Base-by-base conservation (phyloP, 225 moss, liverwort and hornwort genomes). In the Climacium dendroides region DNA sequence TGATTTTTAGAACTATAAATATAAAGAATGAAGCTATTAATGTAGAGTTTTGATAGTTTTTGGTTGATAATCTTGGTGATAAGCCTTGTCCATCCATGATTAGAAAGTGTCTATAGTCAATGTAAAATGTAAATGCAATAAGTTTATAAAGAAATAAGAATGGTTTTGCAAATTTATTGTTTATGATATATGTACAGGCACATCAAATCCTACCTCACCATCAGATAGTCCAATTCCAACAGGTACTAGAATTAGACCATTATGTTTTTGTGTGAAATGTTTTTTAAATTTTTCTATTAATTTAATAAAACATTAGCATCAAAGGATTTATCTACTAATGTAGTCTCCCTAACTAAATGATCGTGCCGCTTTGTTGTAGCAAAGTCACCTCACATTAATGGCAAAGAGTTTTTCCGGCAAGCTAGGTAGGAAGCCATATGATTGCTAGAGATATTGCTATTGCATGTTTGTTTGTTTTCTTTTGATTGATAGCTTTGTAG, bases 391-490 rank as follows among this genome's bases (percentile, higher is more conserved):
- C 47, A 15, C 34, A 88, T 92, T 37, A 82, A 87, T 12, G 85
- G 89, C 32, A 93, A 93, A 84, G 89, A 90, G 34, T 71, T 91
- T 79, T 93, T 93, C 2, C 88, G 76, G 12, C 88, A 85, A 90
- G 87, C 75, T 22, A 90, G 92, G 93, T 90, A 61, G 62, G 67
- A 54, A 71, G 34, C 7, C 18, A 80, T 45, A 32, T 30, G 20
- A 78, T 22, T 1, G 15, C 9, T 30, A 15, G 2, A 57, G 1
- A 59, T 57, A 29, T 53, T 79, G 26, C 10, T 55, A 62, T 53
- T 28, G 7, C 43, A 29, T 32, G 9, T 14, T 35, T 45, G 1
- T 62, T 50, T 39, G 10, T 37, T 59, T 20, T 83, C 9, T 26
- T 50, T 58, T 15, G 7, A 62, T 58, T 15, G 7, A 62, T 61